Conservation (phyloP, 495 filamentous ascomycete genomes). For the Penicillium silybi region DNA sequence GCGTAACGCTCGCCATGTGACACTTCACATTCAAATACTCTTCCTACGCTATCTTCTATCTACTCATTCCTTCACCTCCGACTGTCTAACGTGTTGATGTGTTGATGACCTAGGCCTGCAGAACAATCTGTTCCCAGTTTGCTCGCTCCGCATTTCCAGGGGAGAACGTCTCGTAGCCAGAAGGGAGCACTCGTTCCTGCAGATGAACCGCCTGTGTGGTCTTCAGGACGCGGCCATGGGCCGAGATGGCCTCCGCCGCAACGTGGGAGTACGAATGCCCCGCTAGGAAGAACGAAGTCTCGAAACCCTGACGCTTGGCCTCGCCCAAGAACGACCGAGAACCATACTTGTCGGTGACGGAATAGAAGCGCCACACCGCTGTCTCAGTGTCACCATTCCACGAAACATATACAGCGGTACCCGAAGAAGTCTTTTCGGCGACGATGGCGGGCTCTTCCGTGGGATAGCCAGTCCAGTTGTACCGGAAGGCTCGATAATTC, state of each 20-base stretch:
- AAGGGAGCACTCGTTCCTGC: conserved; percentile 20
- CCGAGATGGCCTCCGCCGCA: conserved; percentile 17
- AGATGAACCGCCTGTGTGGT: conserved; percentile 19
- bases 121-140: conserved; percentile 9
- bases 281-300: conserved; percentile 27
- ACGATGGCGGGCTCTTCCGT: conserved; percentile 34
- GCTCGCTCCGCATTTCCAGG: not conserved
- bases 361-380: conserved; percentile 35
- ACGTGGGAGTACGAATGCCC: conserved; percentile 7
- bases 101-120: conserved; percentile 6
- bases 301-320: conserved; percentile 30
- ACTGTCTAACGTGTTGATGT: not conserved
- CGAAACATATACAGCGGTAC: conserved; percentile 35
- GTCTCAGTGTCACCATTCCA: conserved; percentile 46
- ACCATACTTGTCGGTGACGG: conserved; percentile 28
- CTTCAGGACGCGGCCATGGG: conserved; percentile 22
- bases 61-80: not conserved
- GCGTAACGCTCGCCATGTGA: conserved; percentile 3
- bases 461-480: conserved; percentile 34
- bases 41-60: not conserved
- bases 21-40: not conserved
- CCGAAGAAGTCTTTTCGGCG: conserved; percentile 23
- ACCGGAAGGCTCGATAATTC: conserved; percentile 35
- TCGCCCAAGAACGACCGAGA: conserved; percentile 36
- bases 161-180: not conserved